Evolutionary conservation across 495 filamentous ascomycete genomes (phyloP), one percentile per base, ranked within the genome.

Genomic region (Neurospora sp.): DNA sequence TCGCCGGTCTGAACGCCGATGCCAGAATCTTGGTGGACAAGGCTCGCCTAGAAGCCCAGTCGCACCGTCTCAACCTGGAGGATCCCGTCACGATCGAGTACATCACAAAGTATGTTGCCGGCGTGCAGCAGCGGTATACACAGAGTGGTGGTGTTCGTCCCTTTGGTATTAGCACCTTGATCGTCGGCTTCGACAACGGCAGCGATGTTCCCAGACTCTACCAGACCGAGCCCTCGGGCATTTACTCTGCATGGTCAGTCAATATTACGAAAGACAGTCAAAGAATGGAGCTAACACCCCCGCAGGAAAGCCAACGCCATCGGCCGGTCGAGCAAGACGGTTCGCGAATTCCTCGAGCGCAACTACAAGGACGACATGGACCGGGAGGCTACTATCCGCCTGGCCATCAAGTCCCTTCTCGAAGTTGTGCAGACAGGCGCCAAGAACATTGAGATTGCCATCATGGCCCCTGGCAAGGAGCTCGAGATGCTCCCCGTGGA

Each of bases 381-480:
- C 81, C 89, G 94, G 69, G 94, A 97, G 83, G 91, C 93, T 74
- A 98, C 96, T n/a, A 94, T 99, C 82, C 93, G 96, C 81, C 86
- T 99, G 76, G 94, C 96, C 20, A 94, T 98, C 86, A 98, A 98
- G 87, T 98, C 95, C 59, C 87, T 99, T 75, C 85, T 99, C 75
- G 96, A 99, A 85, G 96, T 99, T 69, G 96, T 99, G 72, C 96
- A 99, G 81, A 99, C 96, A 16, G 96, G 96, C 69, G 96, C 96
- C 38, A 99, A 99, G 89, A 99, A 99, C 82, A 99, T 99, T 78
- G 96, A 99, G 85, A 97, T 99, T 76, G 96, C 96, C 40, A 91
- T 99, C 81, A 98, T 99, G 96, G 91, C 94, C 37, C 93, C 96
- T n/a, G 95, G 93, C 68, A 92, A 96, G 85, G 78, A 85, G 16